Conservation (phyloP, 805 yeast species). For the Starmera dryadoides region DNA sequence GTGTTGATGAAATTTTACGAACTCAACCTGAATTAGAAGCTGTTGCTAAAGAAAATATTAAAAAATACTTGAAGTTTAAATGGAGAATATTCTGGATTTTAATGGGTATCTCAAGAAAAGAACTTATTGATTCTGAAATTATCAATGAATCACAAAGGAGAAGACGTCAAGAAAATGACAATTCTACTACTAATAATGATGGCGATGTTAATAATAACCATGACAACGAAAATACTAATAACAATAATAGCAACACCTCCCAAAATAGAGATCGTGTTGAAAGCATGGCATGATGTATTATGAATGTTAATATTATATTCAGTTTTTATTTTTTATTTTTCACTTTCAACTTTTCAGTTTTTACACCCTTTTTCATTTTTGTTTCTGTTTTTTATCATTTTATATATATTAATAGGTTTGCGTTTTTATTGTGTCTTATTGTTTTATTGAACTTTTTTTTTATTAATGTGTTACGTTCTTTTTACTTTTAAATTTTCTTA, state of each 20-base stretch:
- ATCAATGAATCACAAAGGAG: conserved; percentile 24
- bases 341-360: background rate
- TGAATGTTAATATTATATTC: background rate
- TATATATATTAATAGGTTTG: background rate
- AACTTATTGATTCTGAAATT: conserved; percentile 47
- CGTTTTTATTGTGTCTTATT: background rate
- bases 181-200: background rate
- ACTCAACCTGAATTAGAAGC: conserved; percentile 38
- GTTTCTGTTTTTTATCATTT: background rate
- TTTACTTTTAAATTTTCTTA: too few species aligned
- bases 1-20: conserved; percentile 32
- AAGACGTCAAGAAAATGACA: conserved; percentile 9
- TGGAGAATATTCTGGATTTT: conserved; percentile 40
- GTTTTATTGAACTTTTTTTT: background rate
- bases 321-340: too few species aligned
- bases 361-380: too few species aligned
- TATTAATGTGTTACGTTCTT: background rate
- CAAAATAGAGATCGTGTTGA: conserved; percentile 8
- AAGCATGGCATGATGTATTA: conserved; percentile 6
- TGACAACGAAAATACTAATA: background rate
- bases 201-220: too few species aligned
- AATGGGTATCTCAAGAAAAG: conserved; percentile 45
- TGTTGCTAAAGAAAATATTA: conserved; percentile 33
- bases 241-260: too few species aligned
- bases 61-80: conserved; percentile 23